Conservation (phyloP, 1,284 basidiomycete species). For the Salmacisia buchloeana region DNA sequence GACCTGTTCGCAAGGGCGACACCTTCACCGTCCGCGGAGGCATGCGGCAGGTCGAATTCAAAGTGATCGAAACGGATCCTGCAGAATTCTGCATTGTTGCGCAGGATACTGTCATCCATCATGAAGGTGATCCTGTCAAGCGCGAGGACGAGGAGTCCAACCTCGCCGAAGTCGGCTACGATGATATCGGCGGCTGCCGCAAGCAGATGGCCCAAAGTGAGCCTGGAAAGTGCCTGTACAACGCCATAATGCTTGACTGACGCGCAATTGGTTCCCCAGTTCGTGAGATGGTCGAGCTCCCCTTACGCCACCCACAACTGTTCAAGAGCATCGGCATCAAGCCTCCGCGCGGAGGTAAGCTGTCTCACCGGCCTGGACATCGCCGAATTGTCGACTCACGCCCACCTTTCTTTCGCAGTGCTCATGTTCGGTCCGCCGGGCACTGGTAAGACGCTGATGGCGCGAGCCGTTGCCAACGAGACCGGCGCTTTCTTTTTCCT, state of each 20-base stretch:
- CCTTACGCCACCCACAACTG: conserved; percentile 93
- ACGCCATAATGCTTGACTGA: neutral
- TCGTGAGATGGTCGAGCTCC: conserved; percentile 95
- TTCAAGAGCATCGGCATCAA: conserved; percentile 99
- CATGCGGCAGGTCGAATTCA: conserved; percentile 76
- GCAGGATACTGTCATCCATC: conserved; percentile 93
- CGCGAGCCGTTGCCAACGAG: conserved; percentile 96
- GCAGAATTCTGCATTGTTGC: conserved; percentile 95
- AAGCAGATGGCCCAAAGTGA: conserved; percentile 93
- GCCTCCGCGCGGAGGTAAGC: conserved; percentile 66
- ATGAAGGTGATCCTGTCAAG: conserved; percentile 97
- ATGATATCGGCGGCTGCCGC: conserved; percentile 96
- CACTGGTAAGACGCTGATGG: conserved; percentile 64
- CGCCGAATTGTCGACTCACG: too few relatives aligned
- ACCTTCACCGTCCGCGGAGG: conserved; percentile 96
- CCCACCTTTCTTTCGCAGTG: conserved; percentile 20
- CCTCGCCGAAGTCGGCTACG: conserved; percentile 94
- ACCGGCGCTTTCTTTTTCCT: conserved; percentile 99
- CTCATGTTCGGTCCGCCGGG: conserved; percentile 51
- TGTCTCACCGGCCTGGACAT: neutral
- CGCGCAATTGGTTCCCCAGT: conserved; percentile 49
- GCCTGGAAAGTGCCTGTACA: neutral
- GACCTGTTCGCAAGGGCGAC: conserved; percentile 90
- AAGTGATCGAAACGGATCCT: conserved; percentile 85
- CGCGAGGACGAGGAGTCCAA: conserved; percentile 98